phyloP scores from a whole-genome alignment of 2,329 filamentous ascomycete species.

The Chrysoporthe deuterocubensis region DNA sequence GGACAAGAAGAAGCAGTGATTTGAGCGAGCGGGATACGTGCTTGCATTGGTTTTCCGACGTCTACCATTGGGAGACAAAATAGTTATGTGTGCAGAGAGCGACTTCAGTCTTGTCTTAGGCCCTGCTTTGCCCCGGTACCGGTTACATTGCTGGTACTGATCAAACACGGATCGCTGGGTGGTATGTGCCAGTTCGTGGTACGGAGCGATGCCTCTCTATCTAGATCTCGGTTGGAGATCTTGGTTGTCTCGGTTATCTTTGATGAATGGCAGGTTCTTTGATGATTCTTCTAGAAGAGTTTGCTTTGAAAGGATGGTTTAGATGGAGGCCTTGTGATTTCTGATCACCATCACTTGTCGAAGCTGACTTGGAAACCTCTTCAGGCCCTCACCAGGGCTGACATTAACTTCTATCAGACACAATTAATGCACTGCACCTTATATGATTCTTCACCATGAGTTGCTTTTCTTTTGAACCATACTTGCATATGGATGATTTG shows the following conservation, averaged over 20 bases:
- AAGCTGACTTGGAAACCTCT: neutral
- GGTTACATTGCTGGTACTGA: neutral
- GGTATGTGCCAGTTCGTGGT: neutral
- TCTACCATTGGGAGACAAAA: neutral
- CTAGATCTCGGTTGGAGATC: neutral
- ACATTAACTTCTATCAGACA: neutral
- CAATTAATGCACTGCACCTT: neutral
- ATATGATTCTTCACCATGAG: neutral
- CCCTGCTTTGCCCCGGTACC: neutral
- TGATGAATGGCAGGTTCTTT: neutral
- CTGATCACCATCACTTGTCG: neutral
- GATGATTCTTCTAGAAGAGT: neutral
- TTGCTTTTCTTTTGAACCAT: neutral
- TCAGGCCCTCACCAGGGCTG: neutral
- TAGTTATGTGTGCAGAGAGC: neutral
- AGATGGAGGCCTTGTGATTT: neutral
- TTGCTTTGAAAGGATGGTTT: neutral
- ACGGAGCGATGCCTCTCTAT: neutral
- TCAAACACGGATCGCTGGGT: neutral
- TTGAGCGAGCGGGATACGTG: neutral
- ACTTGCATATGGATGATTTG: too few species aligned
- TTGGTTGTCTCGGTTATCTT: neutral
- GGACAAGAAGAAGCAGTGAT: neutral
- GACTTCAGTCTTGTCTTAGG: neutral
- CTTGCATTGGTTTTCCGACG: neutral